phyloP scores from a whole-genome alignment of 1,139 yeast genomes.

The Saccharomycopsis crataegensis region DNA sequence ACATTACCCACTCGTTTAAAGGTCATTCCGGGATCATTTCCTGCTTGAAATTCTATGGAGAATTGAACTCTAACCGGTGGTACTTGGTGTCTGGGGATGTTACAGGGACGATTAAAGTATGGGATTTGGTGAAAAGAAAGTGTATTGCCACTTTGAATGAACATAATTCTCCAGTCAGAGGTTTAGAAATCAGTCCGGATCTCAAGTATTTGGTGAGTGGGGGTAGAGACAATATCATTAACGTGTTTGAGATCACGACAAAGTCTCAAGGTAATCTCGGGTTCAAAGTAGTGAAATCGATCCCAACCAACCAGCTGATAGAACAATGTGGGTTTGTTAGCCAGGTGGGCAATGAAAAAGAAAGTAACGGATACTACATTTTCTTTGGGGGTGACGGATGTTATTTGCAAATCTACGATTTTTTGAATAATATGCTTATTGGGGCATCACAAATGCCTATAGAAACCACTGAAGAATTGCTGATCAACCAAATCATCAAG shows the following conservation, averaged over 20 bases:
- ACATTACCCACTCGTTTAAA: conserved; percentile 78
- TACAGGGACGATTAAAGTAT: conserved; percentile 73
- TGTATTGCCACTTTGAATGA: conserved; percentile 58
- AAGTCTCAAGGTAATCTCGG: conserved; percentile 22
- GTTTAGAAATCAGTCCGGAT: conserved; percentile 52
- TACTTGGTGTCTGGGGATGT: conserved; percentile 80
- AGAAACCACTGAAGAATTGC: conserved; percentile 59
- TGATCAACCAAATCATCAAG: conserved; percentile 38
- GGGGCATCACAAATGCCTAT: conserved; percentile 45
- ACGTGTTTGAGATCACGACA: conserved; percentile 50
- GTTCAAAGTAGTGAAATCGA: conserved; percentile 53
- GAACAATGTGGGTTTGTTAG: conserved; percentile 69
- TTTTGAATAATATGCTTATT: conserved; percentile 29
- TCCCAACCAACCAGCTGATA: conserved; percentile 71
- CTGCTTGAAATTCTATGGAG: conserved; percentile 67
- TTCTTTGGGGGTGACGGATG: conserved; percentile 53
- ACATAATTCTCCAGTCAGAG: conserved; percentile 83
- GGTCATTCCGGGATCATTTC: conserved; percentile 96
- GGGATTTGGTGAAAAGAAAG: conserved; percentile 85
- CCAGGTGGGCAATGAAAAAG: conserved; percentile 27
- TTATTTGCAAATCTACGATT: conserved; percentile 17
- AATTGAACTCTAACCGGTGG: conserved; percentile 67
- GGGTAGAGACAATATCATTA: conserved; percentile 80
- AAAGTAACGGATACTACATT: neutral
- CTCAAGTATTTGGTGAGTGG: conserved; percentile 64